phyloP scores from a whole-genome alignment of 768 basidiomycete genomes.

The Trametes coccinea region DNA sequence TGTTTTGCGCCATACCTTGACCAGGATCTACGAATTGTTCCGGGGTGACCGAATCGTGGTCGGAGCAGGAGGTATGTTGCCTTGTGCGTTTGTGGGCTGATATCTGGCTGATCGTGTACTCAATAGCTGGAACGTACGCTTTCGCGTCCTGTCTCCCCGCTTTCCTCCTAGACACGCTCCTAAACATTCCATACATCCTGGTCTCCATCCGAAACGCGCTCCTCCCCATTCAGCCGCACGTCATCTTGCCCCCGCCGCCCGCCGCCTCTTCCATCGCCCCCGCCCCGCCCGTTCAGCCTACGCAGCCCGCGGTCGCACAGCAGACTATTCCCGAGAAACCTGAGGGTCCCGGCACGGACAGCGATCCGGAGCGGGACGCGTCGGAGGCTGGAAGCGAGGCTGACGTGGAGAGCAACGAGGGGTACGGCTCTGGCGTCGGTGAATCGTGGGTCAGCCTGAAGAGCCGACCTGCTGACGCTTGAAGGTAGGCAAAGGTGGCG shows the following conservation, averaged over 20 bases:
- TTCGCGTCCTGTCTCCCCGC: slow-evolving; percentile 71
- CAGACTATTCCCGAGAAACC: slow-evolving; percentile 12
- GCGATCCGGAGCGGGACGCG: slow-evolving; percentile 25
- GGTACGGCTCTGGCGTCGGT: slow-evolving; percentile 50
- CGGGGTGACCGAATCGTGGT: slow-evolving; percentile 69
- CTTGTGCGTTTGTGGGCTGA: neutral
- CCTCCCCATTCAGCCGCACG: slow-evolving; percentile 50
- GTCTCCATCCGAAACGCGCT: slow-evolving; percentile 63
- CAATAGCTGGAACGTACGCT: slow-evolving; percentile 67
- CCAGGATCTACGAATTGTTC: slow-evolving; percentile 54
- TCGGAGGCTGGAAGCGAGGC: slow-evolving; percentile 61
- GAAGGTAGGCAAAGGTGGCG: neutral
- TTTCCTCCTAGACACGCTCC: slow-evolving; percentile 59
- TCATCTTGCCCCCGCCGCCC: slow-evolving; percentile 25
- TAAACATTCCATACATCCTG: slow-evolving; percentile 67
- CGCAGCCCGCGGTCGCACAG: neutral
- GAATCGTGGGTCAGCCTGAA: slow-evolving; percentile 73
- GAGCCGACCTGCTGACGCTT: slow-evolving; percentile 10
- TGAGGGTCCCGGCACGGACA: slow-evolving; percentile 10
- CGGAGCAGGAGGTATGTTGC: slow-evolving; percentile 72
- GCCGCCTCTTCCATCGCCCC: slow-evolving; percentile 9
- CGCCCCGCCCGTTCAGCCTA: neutral
- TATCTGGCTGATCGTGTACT: neutral
- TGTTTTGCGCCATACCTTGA: slow-evolving; percentile 41
- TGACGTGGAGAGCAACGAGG: slow-evolving; percentile 66